Conservation (phyloP, 345 rosid species). For the Mallotus nudiflorus region DNA sequence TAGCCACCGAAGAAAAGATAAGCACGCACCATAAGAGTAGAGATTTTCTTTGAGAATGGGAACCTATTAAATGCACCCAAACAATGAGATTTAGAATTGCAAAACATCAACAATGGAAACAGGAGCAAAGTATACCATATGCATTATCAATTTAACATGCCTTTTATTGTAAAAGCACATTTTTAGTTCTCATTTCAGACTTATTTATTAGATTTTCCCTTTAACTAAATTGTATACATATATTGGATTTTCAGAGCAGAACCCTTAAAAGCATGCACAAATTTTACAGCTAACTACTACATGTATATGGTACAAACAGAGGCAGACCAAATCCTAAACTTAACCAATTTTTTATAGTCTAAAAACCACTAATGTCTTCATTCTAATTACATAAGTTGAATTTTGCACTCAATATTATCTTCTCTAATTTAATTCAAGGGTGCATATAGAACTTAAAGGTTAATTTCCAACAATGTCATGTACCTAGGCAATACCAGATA, state of each 20-base stretch:
- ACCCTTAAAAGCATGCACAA: background rate
- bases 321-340: too few species aligned
- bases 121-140: background rate
- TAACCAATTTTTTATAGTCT: too few species aligned
- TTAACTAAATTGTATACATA: background rate
- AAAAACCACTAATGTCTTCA: too few species aligned
- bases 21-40: constrained; percentile 37
- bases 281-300: too few species aligned
- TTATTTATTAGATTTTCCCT: background rate
- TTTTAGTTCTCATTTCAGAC: background rate
- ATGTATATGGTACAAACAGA: too few species aligned
- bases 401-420: too few species aligned
- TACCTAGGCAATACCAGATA: background rate
- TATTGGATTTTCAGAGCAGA: background rate
- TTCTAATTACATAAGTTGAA: too few species aligned
- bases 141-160: background rate
- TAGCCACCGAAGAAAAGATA: constrained; percentile 40
- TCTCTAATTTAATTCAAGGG: background rate
- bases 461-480: background rate
- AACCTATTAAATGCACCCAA: constrained; percentile 26
- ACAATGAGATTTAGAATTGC: constrained; percentile 8
- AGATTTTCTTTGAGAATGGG: constrained; percentile 32
- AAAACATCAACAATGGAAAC: background rate
- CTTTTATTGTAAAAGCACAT: background rate
- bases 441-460: background rate